Evolutionary conservation across 345 rosid species (phyloP).

Genomic region (Hevea brasiliensis): DNA sequence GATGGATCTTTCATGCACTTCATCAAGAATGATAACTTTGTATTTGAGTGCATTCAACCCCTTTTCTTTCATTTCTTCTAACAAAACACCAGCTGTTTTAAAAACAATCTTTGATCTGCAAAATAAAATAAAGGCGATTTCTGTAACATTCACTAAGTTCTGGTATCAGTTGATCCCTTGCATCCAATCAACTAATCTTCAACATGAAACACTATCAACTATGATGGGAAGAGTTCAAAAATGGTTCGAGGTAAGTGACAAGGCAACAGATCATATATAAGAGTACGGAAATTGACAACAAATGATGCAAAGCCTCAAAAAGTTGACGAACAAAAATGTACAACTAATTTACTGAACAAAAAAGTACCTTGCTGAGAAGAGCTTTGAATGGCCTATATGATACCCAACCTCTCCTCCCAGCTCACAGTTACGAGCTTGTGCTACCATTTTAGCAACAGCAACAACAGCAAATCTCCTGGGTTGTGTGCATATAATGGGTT

Average conservation of each 20-base stretch:
- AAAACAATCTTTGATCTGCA: constrained; percentile 79
- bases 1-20: constrained; percentile 96
- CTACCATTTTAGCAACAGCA: constrained; percentile 94
- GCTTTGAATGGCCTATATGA: constrained; percentile 88
- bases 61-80: constrained; percentile 89
- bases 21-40: constrained; percentile 93
- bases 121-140: constrained; percentile 17
- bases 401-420: constrained; percentile 89
- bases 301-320: background rate
- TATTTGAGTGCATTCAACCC: constrained; percentile 78
- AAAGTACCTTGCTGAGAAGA: constrained; percentile 55
- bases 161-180: background rate
- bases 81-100: constrained; percentile 93
- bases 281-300: background rate
- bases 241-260: background rate
- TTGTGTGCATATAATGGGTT: constrained; percentile 81
- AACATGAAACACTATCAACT: background rate
- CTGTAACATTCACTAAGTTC: background rate
- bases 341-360: background rate
- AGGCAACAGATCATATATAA: background rate
- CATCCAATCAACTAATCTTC: background rate
- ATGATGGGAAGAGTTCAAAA: background rate
- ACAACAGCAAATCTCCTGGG: constrained; percentile 98
- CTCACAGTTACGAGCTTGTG: constrained; percentile 72
- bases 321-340: background rate